Evolutionary conservation across 768 basidiomycete species (phyloP), one percentile per base, ranked within the genome.

Genomic region (Leccinellum rugosiceps): DNA sequence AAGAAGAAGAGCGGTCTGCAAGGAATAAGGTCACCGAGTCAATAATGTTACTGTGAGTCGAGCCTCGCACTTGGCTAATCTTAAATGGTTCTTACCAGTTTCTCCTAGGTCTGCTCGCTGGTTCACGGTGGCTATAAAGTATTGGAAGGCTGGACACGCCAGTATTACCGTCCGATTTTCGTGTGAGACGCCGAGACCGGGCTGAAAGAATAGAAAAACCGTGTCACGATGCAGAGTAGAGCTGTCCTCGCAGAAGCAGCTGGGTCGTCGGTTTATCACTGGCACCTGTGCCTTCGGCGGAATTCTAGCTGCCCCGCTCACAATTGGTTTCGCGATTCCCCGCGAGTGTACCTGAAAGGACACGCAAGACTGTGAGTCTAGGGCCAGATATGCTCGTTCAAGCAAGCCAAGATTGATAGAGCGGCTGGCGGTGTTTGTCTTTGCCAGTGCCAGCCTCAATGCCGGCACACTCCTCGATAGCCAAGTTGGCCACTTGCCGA

Each of bases 381-480:
- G 47, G 30, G 23, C 19, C 15, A 25, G 41, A 26, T 2, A 41
- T 35, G 15, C 25, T 43, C 26, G 44, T 31, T 43, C 49, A n/a
- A 30, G n/a, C 6, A 38, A 43, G 41, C 41, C 41, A 11, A 43
- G 19, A 21, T n/a, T 45, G 21, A 47, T 55, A 26, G 26, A 43
- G 51, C 9, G 44, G 54, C 47, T 50, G 50, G 51, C 19, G 14
- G n/a, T 63, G 50, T 63, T 65, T 62, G 57, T 51, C 34, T 38
- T 9, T 50, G 17, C 47, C 58, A 55, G 52, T 63, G 62, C 55
- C 45, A 47, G 52, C 58, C 62, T 28, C 63, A 45, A 30, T 49
- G 28, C 48, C n/a, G 30, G 35, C 49, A 17, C 41, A 38, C 34
- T 35, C 15, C 17, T 31, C 21, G 13, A 44, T 26, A 45, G 21